Evolutionary conservation across 176 grass and related monocot species (phyloP).

Genomic region (Otatea glauca): DNA sequence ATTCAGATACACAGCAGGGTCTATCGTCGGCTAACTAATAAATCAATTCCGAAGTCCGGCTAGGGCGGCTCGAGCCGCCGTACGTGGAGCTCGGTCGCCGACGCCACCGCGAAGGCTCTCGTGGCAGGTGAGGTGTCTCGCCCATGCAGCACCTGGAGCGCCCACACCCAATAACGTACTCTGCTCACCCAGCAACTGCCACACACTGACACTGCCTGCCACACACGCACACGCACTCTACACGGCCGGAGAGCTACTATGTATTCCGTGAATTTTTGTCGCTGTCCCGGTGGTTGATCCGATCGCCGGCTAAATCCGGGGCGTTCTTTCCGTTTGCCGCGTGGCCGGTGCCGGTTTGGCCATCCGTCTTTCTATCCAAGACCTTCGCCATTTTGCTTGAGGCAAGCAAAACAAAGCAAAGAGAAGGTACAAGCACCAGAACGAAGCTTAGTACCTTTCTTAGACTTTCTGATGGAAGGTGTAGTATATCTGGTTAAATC

Average conservation of each 20-base stretch:
- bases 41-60: neutral
- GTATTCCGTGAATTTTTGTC: neutral
- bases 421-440: neutral
- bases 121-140: slow-evolving; percentile 46
- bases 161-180: slow-evolving; percentile 43
- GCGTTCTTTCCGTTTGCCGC: neutral
- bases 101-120: slow-evolving; percentile 42
- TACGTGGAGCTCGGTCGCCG: slow-evolving; percentile 35
- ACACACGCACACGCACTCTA: neutral
- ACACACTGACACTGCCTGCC: slow-evolving; percentile 21
- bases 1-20: neutral
- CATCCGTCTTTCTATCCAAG: neutral
- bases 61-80: neutral
- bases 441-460: neutral
- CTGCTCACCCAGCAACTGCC: neutral
- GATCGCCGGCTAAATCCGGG: slow-evolving; percentile 16
- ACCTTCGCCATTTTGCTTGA: neutral
- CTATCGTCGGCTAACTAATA: neutral
- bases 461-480: neutral
- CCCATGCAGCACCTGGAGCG: slow-evolving; percentile 40
- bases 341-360: slow-evolving; percentile 14
- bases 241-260: neutral
- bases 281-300: slow-evolving; percentile 39
- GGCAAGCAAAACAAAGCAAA: neutral
- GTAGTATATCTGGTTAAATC: neutral